phyloP scores from a whole-genome alignment of 805 yeast genomes.

The Ogataea dorogensis region DNA sequence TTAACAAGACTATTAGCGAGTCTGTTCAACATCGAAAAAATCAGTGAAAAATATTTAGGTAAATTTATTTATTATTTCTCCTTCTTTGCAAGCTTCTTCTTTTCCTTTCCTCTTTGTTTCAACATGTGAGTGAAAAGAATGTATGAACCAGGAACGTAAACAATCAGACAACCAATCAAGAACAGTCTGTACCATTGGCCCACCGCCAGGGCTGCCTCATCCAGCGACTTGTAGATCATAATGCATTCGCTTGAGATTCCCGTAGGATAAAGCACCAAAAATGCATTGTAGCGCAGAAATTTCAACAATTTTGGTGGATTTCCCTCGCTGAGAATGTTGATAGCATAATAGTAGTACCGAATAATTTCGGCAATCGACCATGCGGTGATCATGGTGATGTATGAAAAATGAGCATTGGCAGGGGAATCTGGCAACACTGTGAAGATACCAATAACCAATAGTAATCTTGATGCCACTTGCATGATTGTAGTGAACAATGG shows the following conservation, averaged over 20 bases:
- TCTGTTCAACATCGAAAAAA: conserved; percentile 9
- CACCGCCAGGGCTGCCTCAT: conserved; percentile 56
- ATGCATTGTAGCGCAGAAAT: conserved; percentile 79
- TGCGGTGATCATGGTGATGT: conserved; percentile 66
- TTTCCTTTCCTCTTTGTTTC: conserved; percentile 77
- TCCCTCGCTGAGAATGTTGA: conserved; percentile 50
- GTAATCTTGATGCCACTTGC: conserved; percentile 83
- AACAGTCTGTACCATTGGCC: conserved; percentile 53
- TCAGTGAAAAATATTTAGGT: conserved; percentile 3
- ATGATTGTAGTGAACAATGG: conserved; percentile 80
- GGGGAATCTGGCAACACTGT: conserved; percentile 70
- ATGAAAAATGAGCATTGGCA: conserved; percentile 57
- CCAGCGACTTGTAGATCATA: conserved; percentile 67
- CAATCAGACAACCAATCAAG: conserved; percentile 54
- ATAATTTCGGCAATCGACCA: conserved; percentile 96
- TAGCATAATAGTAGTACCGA: conserved; percentile 84
- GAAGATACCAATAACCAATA: conserved; percentile 82
- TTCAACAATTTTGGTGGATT: conserved; percentile 58
- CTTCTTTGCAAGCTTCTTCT: conserved; percentile 38
- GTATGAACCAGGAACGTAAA: conserved; percentile 87
- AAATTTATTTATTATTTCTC: conserved; percentile 4
- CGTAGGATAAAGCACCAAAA: conserved; percentile 79
- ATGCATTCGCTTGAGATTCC: conserved; percentile 87
- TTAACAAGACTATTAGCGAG: conserved; percentile 3
- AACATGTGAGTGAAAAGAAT: conserved; percentile 85